Percentiles rank a stretch among this genome's conserved stretches.
Conservation (phyloP, 2,329 filamentous ascomycete genomes). For the Pseudogymnoascus sp. region DNA sequence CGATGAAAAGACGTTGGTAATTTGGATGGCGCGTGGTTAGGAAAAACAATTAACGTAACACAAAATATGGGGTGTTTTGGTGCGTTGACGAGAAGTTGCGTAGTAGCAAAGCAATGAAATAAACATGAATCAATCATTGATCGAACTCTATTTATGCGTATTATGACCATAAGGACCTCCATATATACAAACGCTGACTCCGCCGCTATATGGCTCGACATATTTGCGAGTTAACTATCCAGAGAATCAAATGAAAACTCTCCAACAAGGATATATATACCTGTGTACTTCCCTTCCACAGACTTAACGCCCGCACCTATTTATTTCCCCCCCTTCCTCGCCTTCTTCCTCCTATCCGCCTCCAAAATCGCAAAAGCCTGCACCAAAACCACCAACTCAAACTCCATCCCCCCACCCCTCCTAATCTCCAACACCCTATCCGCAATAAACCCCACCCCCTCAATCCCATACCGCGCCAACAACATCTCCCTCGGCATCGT, state of each 20-base stretch:
- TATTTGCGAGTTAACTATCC: neutral
- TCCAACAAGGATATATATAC: neutral
- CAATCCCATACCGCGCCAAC: neutral
- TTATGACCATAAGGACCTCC: neutral
- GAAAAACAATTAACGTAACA: constrained; percentile 1
- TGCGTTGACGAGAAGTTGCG: constrained; percentile 1
- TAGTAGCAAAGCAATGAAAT: neutral
- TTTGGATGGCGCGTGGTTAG: constrained; percentile 3
- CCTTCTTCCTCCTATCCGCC: neutral
- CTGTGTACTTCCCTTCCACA: neutral
- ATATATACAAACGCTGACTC: neutral
- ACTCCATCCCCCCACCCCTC: neutral
- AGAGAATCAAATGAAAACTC: neutral
- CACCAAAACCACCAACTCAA: neutral
- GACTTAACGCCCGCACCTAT: neutral
- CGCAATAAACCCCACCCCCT: neutral
- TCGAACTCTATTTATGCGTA: neutral
- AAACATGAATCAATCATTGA: neutral
- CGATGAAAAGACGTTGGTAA: neutral
- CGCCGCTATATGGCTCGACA: neutral
- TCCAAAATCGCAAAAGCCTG: neutral
- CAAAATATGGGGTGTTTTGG: constrained; percentile 6
- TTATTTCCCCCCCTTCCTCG: neutral
- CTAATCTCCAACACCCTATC: neutral
- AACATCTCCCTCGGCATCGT: neutral